A percentile compares a stretch with the other conserved stretches of the same genome.
Conservation (phyloP, 176 grass and related monocot genomes). For the Carex cristatella region DNA sequence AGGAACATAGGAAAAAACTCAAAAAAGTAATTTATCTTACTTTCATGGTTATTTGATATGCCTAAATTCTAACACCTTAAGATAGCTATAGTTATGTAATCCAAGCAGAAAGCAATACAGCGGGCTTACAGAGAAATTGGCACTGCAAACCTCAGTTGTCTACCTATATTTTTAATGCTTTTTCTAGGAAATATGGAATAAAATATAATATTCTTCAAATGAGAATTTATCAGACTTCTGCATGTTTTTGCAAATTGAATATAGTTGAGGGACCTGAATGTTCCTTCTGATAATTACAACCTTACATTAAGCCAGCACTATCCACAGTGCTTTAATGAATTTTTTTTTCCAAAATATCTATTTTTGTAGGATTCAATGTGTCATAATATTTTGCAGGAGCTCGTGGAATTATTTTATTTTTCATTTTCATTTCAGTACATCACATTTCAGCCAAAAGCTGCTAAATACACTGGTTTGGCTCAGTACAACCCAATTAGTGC, state of each 20-base stretch:
- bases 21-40: conserved; percentile 23
- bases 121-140: neutral
- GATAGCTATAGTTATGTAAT: neutral
- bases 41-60: conserved; percentile 18
- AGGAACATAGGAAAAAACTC: conserved; percentile 23
- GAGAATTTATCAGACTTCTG: neutral
- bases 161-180: neutral
- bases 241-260: neutral
- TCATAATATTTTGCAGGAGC: neutral
- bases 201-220: neutral
- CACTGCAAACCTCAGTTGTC: neutral
- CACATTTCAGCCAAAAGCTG: neutral
- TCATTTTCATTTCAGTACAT: neutral
- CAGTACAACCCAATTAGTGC: neutral
- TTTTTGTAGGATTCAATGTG: neutral
- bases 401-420: neutral
- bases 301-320: neutral
- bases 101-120: neutral
- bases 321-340: neutral
- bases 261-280: neutral
- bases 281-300: neutral
- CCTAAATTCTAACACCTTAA: conserved; percentile 3
- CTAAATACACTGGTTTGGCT: neutral
- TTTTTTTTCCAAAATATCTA: neutral
- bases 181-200: neutral